Conservation (phyloP, 1,139 yeast species). For the Scheffersomyces parashehatae region DNA sequence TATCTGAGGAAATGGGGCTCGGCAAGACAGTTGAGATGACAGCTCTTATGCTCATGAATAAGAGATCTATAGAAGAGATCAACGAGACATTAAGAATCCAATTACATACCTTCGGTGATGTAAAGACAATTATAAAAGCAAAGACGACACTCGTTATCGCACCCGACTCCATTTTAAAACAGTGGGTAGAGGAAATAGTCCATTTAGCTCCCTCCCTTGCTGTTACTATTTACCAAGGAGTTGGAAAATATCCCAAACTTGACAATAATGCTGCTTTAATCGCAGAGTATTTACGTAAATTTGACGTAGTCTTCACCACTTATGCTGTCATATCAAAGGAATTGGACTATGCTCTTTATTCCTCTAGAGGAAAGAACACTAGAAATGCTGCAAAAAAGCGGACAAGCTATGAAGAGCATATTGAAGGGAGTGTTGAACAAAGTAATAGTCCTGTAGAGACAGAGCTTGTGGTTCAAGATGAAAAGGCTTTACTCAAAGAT, state of each 20-base stretch:
- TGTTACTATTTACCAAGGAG: constrained; percentile 65
- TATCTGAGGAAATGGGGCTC: constrained; percentile 95
- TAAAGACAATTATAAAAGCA: constrained; percentile 50
- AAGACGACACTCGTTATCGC: constrained; percentile 81
- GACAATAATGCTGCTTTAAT: constrained; percentile 42
- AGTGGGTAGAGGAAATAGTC: constrained; percentile 78
- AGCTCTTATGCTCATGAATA: constrained; percentile 62
- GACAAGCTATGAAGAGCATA: constrained; percentile 10
- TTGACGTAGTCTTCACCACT: constrained; percentile 83
- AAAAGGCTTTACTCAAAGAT: constrained; percentile 18
- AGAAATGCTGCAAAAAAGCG: constrained; percentile 31
- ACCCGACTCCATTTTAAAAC: constrained; percentile 78
- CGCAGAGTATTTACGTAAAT: constrained; percentile 50
- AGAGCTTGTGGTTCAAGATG: constrained; percentile 1
- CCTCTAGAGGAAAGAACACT: constrained; percentile 58
- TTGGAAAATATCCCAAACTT: constrained; percentile 46
- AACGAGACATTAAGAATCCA: constrained; percentile 40
- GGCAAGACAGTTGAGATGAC: constrained; percentile 91
- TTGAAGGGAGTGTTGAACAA: constrained; percentile 2
- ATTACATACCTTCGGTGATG: constrained; percentile 32
- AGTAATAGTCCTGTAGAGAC: not conserved
- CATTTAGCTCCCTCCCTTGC: constrained; percentile 58
- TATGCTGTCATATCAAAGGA: constrained; percentile 71
- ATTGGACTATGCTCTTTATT: constrained; percentile 76
- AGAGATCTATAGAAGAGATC: constrained; percentile 45